Percentiles rank a stretch among this genome's conserved stretches.
Evolutionary conservation across 352 stramenopile genomes (phyloP).

Genomic region (Phytophthora lateralis): DNA sequence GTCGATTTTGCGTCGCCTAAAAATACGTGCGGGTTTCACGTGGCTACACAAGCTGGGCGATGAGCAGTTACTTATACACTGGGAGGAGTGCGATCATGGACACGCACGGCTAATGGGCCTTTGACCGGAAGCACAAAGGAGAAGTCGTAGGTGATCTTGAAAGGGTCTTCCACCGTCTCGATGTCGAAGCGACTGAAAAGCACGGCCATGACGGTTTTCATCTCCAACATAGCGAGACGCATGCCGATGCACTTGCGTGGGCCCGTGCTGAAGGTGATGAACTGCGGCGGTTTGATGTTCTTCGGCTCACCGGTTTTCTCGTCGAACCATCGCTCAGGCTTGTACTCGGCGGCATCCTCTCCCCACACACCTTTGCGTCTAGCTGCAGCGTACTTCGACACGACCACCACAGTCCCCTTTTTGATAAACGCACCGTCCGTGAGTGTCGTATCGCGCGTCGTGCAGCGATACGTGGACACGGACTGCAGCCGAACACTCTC

Average conservation of each 20-base stretch:
- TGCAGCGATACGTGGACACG: constrained; percentile 22
- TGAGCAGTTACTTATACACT: not conserved
- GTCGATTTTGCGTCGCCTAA: constrained; percentile 19
- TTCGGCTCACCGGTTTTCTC: constrained; percentile 29
- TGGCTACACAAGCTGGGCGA: no score
- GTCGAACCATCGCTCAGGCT: constrained; percentile 53
- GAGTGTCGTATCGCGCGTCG: constrained; percentile 38
- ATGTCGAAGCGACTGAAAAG: constrained; percentile 44
- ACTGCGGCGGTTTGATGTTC: constrained; percentile 44
- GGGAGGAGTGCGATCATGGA: constrained; percentile 9
- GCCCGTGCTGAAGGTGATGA: constrained; percentile 54
- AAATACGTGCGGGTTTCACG: constrained; percentile 17
- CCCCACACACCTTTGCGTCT: constrained; percentile 50
- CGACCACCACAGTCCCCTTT: constrained; percentile 43
- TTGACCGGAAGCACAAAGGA: constrained; percentile 40
- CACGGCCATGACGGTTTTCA: constrained; percentile 41
- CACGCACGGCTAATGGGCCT: constrained; percentile 29
- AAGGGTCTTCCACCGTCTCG: constrained; percentile 26
- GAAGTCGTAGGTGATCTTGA: constrained; percentile 38
- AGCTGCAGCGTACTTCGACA: constrained; percentile 50
- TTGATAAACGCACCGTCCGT: constrained; percentile 53
- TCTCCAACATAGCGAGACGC: constrained; percentile 44
- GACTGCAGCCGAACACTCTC: constrained; percentile 62
- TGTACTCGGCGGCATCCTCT: constrained; percentile 33
- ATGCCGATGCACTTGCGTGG: constrained; percentile 54